These are phyloP conservation scores for Rhodotorula sp. DNA, from an alignment of 1,284 basidiomycete species.

Conservation along the genomic window DNA sequence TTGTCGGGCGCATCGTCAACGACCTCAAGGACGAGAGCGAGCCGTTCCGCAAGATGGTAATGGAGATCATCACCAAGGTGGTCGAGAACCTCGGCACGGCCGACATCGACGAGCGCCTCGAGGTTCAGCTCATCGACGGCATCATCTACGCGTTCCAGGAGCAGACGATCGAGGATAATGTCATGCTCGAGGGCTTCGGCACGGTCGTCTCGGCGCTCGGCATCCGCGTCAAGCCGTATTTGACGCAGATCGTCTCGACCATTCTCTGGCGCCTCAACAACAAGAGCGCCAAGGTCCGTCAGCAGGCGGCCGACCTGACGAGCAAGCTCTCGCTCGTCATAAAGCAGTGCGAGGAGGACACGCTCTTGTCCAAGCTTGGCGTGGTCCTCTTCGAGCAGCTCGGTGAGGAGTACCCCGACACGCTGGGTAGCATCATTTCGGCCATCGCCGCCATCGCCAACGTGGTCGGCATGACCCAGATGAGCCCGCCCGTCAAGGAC, in stretches of 20 bases:
- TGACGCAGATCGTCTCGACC: slow-evolving; percentile 98
- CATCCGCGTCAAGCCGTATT: slow-evolving; percentile 97
- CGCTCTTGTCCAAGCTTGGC: slow-evolving; percentile 91
- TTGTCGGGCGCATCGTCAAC: slow-evolving; percentile 91
- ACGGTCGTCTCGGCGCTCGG: slow-evolving; percentile 94
- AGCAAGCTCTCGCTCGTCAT: slow-evolving; percentile 93
- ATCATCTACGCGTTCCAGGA: slow-evolving; percentile 99
- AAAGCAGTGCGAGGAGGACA: slow-evolving; percentile 97
- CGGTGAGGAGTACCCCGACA: slow-evolving; percentile 99
- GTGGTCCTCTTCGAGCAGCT: slow-evolving; percentile 97
- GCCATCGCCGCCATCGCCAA: slow-evolving; percentile 98
- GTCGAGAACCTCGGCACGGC: slow-evolving; percentile 88
- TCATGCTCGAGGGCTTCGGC: slow-evolving; percentile 98
- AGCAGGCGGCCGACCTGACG: slow-evolving; percentile 96
- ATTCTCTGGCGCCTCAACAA: slow-evolving; percentile 99
- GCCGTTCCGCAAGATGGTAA: slow-evolving; percentile 99
- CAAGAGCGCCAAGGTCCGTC: slow-evolving; percentile 98
- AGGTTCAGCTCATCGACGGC: slow-evolving; percentile 91
- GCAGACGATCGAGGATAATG: slow-evolving; percentile 96
- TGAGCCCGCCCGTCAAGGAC: slow-evolving; percentile 99
- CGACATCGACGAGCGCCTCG: slow-evolving; percentile 93
- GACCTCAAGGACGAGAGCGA: slow-evolving; percentile 81
- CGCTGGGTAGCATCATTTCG: slow-evolving; percentile 95
- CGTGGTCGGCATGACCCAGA: slow-evolving; percentile 99
- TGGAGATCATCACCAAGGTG: slow-evolving; percentile 99